Conservation (phyloP, 1,284 basidiomycete genomes). For the Naganishia liquefaciens region DNA sequence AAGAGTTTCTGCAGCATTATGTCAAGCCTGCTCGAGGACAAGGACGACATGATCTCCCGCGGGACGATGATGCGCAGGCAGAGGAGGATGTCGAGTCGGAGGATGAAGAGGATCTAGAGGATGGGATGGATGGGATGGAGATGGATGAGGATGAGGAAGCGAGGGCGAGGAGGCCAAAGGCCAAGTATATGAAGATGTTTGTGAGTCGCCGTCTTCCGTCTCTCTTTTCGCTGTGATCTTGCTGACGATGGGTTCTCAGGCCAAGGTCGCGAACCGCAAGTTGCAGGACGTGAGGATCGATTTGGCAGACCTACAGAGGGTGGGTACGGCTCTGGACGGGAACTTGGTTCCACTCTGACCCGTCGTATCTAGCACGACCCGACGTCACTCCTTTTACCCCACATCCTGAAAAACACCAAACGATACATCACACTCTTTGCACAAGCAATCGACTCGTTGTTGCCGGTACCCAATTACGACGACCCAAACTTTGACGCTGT, state of each 20-base stretch:
- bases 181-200: conserved; percentile 89
- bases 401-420: conserved; percentile 80
- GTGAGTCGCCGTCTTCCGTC: conserved; percentile 57
- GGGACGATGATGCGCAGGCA: conserved; percentile 53
- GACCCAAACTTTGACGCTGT: conserved; percentile 54
- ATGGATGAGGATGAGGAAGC: conserved; percentile 52
- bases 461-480: conserved; percentile 83
- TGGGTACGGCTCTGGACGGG: conserved; percentile 31
- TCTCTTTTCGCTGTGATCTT: neutral
- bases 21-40: conserved; percentile 39
- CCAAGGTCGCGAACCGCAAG: conserved; percentile 83
- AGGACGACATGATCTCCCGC: conserved; percentile 36
- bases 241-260: conserved; percentile 58
- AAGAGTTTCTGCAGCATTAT: conserved; percentile 43
- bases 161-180: conserved; percentile 46
- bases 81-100: conserved; percentile 69
- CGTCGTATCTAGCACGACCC: conserved; percentile 57
- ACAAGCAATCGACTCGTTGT: conserved; percentile 83
- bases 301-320: conserved; percentile 52
- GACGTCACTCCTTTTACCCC: conserved; percentile 66
- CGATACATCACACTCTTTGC: conserved; percentile 89
- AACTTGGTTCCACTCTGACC: neutral
- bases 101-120: conserved; percentile 59
- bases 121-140: conserved; percentile 51
- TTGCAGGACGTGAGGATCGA: conserved; percentile 52